Conservation (phyloP, 208 protist genomes). For the Vickermania ingenoplastis region DNA sequence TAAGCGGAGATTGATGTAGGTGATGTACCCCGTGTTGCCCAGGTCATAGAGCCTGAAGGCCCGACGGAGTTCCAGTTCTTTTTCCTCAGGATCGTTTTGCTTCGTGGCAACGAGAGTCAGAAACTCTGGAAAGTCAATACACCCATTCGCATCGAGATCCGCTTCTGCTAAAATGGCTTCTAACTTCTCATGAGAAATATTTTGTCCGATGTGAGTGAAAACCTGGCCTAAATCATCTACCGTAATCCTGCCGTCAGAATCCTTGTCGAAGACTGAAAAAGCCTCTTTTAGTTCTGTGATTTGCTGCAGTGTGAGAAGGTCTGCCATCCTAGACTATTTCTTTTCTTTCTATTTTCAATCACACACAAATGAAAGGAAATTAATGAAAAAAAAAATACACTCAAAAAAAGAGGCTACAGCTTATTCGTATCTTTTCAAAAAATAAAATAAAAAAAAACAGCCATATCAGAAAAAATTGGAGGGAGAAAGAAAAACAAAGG, state of each 20-base stretch:
- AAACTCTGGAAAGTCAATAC: slow-evolving; percentile 97
- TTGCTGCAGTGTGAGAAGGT: slow-evolving; percentile 96
- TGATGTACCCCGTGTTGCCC: slow-evolving; percentile 92
- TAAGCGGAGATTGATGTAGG: slow-evolving; percentile 78
- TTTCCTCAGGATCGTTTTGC: slow-evolving; percentile 84
- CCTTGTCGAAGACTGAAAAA: slow-evolving; percentile 99
- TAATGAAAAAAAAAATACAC: slow-evolving; percentile 1
- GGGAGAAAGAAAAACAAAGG: too few species aligned
- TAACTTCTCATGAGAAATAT: slow-evolving; percentile 88
- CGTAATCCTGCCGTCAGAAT: slow-evolving; percentile 97
- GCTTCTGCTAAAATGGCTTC: slow-evolving; percentile 95
- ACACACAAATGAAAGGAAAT: background rate
- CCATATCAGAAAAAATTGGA: too few species aligned
- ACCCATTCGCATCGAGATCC: slow-evolving; percentile 96
- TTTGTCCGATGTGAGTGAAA: slow-evolving; percentile 98
- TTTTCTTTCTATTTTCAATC: slow-evolving; percentile 3
- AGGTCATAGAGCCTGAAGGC: slow-evolving; percentile 94
- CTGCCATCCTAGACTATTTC: slow-evolving; percentile 62
- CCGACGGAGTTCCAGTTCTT: slow-evolving; percentile 86
- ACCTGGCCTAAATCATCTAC: slow-evolving; percentile 98
- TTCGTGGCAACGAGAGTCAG: slow-evolving; percentile 85
- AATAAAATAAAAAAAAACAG: too few species aligned
- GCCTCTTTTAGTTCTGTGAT: slow-evolving; percentile 99
- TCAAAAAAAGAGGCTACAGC: background rate
- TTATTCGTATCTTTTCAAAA: background rate